Evolutionary conservation across 129 eudicot genomes (phyloP), one percentile per base, ranked within the genome.

Genomic region (Dittrichia graveolens): DNA sequence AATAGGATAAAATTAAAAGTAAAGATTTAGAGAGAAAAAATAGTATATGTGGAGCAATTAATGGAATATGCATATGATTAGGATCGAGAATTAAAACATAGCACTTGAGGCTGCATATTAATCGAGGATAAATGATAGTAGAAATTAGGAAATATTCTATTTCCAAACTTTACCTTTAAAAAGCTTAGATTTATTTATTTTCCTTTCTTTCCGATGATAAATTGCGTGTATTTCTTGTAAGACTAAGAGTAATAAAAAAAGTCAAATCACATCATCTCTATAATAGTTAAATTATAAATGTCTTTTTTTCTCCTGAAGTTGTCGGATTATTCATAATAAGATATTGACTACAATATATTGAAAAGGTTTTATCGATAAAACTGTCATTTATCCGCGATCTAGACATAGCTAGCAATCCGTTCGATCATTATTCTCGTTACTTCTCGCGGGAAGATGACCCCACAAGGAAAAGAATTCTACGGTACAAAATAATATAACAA

Each of bases 341-440:
- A 72, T 72, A 59, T 59, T 72, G 57, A 9, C 77, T 72, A 72
- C 77, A 72, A 72, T n/a, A n/a, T n/a, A n/a, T 59, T 42, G 7
- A 72, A 72, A 57, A 72, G 34, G 65, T 50, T 13, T 63, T 49
- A 49, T 63, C 56, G 63, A 75, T 75, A 55, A 55, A 75, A 55
- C 3, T 75, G 56, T 9, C 67, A 66, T 76, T 65, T 66, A 66
- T 44, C 13, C 38, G 39, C 15, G 48, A 67, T 53, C 80, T 75
- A 66, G 56, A 59, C 80, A 75, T 75, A 75, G 37, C 37, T 42
- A 75, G 65, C 31, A 43, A 65, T 61, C 18, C 50, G 48, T 74
- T 64, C 5, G 48, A 60, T 73, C 65, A 59, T 59, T 59, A 43
- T 34, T 59, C 44, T 59, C 43, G 31, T 59, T 59, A 59, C 65